These are phyloP conservation scores for Colletotrichum sp. DNA, from an alignment of 2,329 filamentous ascomycete genomes.

Conservation along the genomic window DNA sequence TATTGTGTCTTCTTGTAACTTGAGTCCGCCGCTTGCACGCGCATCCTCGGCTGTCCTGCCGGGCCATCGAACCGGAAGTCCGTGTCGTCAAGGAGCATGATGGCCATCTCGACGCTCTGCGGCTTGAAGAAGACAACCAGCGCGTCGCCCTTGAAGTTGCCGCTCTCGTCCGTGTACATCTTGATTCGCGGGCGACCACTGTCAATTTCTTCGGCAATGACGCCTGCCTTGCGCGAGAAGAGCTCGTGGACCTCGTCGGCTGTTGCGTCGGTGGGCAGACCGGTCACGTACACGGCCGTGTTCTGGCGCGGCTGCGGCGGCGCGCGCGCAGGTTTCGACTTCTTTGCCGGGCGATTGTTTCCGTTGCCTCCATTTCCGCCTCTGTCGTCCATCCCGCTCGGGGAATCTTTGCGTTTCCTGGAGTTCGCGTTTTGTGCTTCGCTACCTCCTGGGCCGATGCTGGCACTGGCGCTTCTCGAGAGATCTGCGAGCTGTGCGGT, in stretches of 20 bases:
- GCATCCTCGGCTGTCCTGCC: conserved; percentile 68
- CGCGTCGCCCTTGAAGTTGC: conserved; percentile 91
- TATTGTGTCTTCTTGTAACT: conserved; percentile 92
- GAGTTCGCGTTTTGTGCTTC: conserved; percentile 5
- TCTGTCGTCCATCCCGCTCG: neutral
- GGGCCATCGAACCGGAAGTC: conserved; percentile 74
- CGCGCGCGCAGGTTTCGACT: conserved; percentile 51
- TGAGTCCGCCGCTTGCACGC: conserved; percentile 82
- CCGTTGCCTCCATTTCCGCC: conserved; percentile 18
- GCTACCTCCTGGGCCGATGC: neutral
- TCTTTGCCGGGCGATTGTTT: conserved; percentile 44
- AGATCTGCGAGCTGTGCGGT: conserved; percentile 29
- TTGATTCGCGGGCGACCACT: conserved; percentile 88
- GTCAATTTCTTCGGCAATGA: conserved; percentile 94
- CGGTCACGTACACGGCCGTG: conserved; percentile 91
- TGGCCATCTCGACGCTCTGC: conserved; percentile 87
- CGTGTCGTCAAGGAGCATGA: conserved; percentile 80
- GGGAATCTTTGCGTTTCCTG: conserved; percentile 49
- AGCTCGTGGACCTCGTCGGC: conserved; percentile 80
- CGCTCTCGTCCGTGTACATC: conserved; percentile 82
- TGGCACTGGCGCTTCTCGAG: conserved; percentile 20
- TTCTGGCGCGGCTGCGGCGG: conserved; percentile 68
- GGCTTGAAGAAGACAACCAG: conserved; percentile 94
- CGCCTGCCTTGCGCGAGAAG: conserved; percentile 84
- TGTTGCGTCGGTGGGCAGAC: conserved; percentile 80